Evolutionary conservation across 352 stramenopile genomes (phyloP).

Genomic region (Pythium pyrilobum): DNA sequence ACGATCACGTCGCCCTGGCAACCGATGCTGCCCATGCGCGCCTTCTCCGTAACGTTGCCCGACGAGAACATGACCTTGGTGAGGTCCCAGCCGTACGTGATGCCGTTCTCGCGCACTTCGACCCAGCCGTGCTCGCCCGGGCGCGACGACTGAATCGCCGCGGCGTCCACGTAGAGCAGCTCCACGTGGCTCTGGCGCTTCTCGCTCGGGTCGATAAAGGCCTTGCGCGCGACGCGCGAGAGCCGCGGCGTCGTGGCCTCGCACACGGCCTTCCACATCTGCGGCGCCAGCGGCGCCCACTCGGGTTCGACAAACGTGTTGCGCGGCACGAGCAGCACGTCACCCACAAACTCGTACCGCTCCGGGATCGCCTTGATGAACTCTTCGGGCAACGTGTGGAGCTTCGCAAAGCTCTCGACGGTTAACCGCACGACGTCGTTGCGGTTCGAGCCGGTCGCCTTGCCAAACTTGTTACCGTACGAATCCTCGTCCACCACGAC

Average conservation of each 20-base stretch:
- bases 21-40: conserved; percentile 86
- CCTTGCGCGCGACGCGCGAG: conserved; percentile 74
- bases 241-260: conserved; percentile 40
- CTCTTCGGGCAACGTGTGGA: conserved; percentile 28
- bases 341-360: conserved; percentile 74
- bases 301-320: conserved; percentile 53
- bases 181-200: conserved; percentile 80
- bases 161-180: conserved; percentile 52
- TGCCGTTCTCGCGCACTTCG: conserved; percentile 90
- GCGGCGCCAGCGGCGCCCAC: conserved; percentile 42
- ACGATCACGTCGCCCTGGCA: conserved; percentile 89
- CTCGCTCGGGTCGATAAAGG: conserved; percentile 70
- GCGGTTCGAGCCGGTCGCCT: conserved; percentile 58
- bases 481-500: conserved; percentile 49
- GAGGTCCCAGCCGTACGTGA: conserved; percentile 94
- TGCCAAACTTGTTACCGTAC: conserved; percentile 75
- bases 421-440: conserved; percentile 66
- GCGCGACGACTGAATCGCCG: conserved; percentile 29
- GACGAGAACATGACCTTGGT: conserved; percentile 96
- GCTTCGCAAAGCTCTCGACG: conserved; percentile 44
- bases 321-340: conserved; percentile 66
- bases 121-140: conserved; percentile 63
- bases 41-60: conserved; percentile 96
- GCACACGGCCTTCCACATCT: conserved; percentile 72
- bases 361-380: conserved; percentile 30